Base-by-base conservation (phyloP, 129 eudicot genomes). In the Artemisia tridentata region DNA sequence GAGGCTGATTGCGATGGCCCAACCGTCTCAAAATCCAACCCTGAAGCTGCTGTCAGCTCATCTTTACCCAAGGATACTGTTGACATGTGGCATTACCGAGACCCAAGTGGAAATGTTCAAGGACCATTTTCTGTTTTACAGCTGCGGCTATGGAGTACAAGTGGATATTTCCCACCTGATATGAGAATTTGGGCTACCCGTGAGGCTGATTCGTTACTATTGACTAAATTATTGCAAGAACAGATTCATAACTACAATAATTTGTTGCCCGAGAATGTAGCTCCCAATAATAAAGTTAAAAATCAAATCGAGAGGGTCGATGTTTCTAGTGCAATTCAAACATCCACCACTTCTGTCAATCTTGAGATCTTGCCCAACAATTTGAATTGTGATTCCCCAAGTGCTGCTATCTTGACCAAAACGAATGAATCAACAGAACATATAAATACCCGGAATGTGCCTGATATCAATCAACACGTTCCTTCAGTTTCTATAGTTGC, bases 61-160 rank as follows among this genome's bases (percentile, higher is more conserved):
- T 67, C 77, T 8, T 38, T 55, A 46, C 50, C 87, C 73, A 66
- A 65, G 62, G 80, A 53, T 56, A 80, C 70, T 48, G 80, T 62
- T 52, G 71, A 74, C 68, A 27, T 83, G 54, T 95, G 99, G 99
- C 97, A 95, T 72, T 95, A 95, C 77, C 87, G 88, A 62, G 99
- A 95, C 69, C 99, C 99, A 1, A 78, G 80, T 52, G 96, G 96
- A 31, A 87, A 81, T 68, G 78, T 90, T 73, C 99, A 90, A 81
- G 99, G 99, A 52, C 97, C 99, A 10, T 95, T 95, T 74, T 77
- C 86, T 78, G 75, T 87, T 93, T 48, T 88, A 73, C 93, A 95
- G 84, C 85, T 95, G 69, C 91, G 89, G 68, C 81, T 75, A 66
- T 95, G 99, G 96, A 88, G 81, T 74, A 82, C 81, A 21, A 79